Conservation (phyloP, 2,329 filamentous ascomycete species). For the Coleophoma crateriformis region DNA sequence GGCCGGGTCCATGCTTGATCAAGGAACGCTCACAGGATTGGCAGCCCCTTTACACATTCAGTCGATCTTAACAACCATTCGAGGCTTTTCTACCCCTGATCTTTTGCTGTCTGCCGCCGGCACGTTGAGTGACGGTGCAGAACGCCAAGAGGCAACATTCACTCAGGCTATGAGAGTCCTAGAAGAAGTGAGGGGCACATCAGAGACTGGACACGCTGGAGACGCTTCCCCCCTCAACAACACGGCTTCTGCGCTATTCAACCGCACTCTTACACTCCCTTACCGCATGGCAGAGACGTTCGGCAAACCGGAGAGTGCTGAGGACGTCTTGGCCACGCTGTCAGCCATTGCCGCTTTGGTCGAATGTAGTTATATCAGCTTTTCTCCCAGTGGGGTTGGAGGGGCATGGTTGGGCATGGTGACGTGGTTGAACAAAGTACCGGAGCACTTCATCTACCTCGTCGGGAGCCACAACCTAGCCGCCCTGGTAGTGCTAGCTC, state of each 20-base stretch:
- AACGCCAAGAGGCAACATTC: background rate
- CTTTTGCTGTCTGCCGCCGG: background rate
- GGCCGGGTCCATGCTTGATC: background rate
- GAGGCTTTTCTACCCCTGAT: background rate
- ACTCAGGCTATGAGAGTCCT: background rate
- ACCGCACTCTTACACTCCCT: background rate
- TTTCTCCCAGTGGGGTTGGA: background rate
- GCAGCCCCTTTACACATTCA: background rate
- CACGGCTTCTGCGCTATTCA: background rate
- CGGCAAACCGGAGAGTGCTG: background rate
- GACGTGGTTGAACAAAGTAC: background rate
- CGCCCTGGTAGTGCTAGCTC: background rate
- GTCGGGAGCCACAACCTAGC: background rate
- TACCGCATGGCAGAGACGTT: slow-evolving; percentile 2
- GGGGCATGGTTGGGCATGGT: background rate
- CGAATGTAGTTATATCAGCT: background rate
- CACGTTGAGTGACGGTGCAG: background rate
- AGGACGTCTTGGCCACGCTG: background rate
- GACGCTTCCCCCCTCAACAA: background rate
- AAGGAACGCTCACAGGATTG: background rate
- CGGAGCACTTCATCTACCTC: background rate
- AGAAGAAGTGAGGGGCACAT: background rate
- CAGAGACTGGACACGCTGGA: background rate
- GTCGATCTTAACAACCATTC: background rate
- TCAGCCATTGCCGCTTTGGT: slow-evolving; percentile 2